Percentiles rank a stretch among this genome's conserved stretches.
phyloP scores from a whole-genome alignment of 306 rosid genomes.

The Echinosophora koreensis region DNA sequence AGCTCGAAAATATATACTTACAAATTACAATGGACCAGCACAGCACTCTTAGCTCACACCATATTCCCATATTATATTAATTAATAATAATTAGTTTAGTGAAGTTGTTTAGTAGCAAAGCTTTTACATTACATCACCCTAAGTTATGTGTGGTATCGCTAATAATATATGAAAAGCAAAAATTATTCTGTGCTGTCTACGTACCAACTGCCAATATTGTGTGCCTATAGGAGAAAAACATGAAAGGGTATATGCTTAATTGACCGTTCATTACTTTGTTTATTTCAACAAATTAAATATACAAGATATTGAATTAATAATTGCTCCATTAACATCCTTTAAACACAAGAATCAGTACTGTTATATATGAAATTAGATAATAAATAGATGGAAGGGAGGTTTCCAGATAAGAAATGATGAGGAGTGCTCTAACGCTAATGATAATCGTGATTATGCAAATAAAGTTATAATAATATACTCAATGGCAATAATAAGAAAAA shows the following conservation, averaged over 20 bases:
- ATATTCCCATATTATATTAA: background rate
- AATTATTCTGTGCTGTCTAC: slow-evolving; percentile 4
- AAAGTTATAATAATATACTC: slow-evolving; percentile 20
- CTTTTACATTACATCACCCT: background rate
- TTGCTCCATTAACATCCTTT: slow-evolving; percentile 40
- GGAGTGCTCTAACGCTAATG: slow-evolving; percentile 39
- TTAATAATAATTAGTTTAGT: too few relatives aligned
- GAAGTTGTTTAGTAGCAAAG: background rate
- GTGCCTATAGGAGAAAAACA: slow-evolving; percentile 19
- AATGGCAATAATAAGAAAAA: slow-evolving; percentile 3
- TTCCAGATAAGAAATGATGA: slow-evolving; percentile 43
- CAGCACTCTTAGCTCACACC: background rate
- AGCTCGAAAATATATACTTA: too few relatives aligned
- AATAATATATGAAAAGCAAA: background rate
- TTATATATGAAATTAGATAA: background rate
- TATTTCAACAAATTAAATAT: slow-evolving; percentile 39
- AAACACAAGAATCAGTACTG: slow-evolving; percentile 40
- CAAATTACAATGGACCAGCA: too few relatives aligned
- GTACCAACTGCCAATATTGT: background rate
- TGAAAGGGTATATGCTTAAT: slow-evolving; percentile 2
- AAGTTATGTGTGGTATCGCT: background rate
- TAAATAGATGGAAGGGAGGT: background rate
- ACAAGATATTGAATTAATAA: slow-evolving; percentile 23
- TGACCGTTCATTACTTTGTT: background rate
- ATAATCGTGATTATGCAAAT: slow-evolving; percentile 38